These are phyloP conservation scores for Verticillium albo-atrum DNA, from an alignment of 2,329 filamentous ascomycete species.

Conservation along the genomic window DNA sequence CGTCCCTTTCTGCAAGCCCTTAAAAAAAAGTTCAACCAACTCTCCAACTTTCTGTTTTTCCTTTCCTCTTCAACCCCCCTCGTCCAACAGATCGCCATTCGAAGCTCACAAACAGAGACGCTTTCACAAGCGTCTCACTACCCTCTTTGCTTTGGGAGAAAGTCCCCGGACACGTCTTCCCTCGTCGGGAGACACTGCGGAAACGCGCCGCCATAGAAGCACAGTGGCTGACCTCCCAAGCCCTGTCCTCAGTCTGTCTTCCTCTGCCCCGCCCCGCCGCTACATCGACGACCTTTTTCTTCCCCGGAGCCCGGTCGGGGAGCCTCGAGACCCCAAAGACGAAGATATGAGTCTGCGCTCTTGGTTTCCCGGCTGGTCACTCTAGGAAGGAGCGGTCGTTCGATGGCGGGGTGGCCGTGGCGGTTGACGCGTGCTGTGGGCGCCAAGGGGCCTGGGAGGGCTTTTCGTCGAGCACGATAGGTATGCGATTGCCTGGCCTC, in stretches of 20 bases:
- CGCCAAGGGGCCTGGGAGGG: conserved; percentile 42
- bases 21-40: conserved; percentile 9
- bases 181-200: conserved; percentile 57
- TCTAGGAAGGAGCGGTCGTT: conserved; percentile 2
- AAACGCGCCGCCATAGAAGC: conserved; percentile 99
- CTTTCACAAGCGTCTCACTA: conserved; percentile 31
- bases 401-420: conserved; percentile 20
- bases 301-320: conserved; percentile 8
- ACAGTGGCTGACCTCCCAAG: conserved; percentile 79
- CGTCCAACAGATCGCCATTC: conserved; percentile 99
- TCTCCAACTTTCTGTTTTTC: conserved; percentile 21
- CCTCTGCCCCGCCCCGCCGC: conserved; percentile 36
- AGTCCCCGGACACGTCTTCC: conserved; percentile 90
- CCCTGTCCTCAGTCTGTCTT: conserved; percentile 40
- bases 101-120: conserved; percentile 91
- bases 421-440: conserved; percentile 20
- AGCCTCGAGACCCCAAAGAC: conserved; percentile 53
- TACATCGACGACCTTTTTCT: conserved; percentile 33
- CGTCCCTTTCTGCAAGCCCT: background rate
- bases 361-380: conserved; percentile 8
- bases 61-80: conserved; percentile 63
- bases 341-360: conserved; percentile 85
- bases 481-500: conserved; percentile 86
- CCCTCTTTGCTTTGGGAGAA: conserved; percentile 87
- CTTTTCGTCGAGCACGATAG: conserved; percentile 93